A percentile compares a stretch with the other conserved stretches of the same genome.
These are phyloP conservation scores for Diplogelasinospora grovesii DNA, from an alignment of 495 filamentous ascomycete species.

Conservation along the genomic window DNA sequence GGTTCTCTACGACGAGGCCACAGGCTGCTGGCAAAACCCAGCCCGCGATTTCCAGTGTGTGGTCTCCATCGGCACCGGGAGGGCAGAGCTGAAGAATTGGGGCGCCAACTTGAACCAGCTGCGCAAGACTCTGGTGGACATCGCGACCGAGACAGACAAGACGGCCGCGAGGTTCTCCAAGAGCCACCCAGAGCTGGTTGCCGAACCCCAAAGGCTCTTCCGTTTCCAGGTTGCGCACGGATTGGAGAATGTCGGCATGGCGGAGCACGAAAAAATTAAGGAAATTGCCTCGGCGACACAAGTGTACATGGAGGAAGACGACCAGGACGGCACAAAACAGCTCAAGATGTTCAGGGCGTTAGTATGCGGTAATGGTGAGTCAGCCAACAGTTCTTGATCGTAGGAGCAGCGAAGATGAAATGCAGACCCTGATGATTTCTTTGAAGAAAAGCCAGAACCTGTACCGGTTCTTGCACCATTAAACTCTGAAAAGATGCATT, in stretches of 20 bases:
- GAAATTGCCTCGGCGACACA: slow-evolving; percentile 37
- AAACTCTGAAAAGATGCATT: no score
- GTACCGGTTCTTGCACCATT: no score
- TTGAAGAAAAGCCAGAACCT: no score
- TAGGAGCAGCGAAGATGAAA: no score
- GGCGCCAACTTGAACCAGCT: slow-evolving; percentile 20
- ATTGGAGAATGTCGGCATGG: slow-evolving; percentile 35
- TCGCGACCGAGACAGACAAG: slow-evolving; percentile 36
- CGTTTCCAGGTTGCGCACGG: slow-evolving; percentile 42
- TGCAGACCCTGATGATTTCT: no score
- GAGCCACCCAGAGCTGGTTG: slow-evolving; percentile 29
- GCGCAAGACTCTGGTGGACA: slow-evolving; percentile 20
- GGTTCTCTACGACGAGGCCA: slow-evolving; percentile 38
- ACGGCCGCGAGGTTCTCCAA: slow-evolving; percentile 31
- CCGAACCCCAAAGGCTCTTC: slow-evolving; percentile 31
- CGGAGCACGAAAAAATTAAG: slow-evolving; percentile 31
- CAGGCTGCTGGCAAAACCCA: slow-evolving; percentile 24
- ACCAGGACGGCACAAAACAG: no score
- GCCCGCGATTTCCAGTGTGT: no score
- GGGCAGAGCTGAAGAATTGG: slow-evolving; percentile 27
- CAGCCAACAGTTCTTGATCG: no score
- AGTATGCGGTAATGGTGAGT: no score
- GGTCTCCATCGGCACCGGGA: slow-evolving; percentile 44
- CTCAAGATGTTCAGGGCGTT: no score
- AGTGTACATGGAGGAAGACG: no score